phyloP scores from a whole-genome alignment of 495 filamentous ascomycete species.

The Daldinia vernicosa region DNA sequence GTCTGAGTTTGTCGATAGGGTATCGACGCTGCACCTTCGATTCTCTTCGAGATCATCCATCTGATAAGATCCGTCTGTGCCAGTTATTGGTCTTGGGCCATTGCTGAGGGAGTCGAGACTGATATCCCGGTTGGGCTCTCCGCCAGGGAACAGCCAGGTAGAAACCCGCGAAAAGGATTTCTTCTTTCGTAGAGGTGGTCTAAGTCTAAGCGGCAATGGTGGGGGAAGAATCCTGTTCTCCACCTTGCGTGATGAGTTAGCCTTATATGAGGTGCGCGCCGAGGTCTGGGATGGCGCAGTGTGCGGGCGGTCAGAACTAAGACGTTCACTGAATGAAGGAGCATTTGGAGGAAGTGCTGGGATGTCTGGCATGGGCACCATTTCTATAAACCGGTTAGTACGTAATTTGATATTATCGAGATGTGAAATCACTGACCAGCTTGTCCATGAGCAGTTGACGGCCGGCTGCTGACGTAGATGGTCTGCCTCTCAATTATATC shows the following conservation, averaged over 20 bases:
- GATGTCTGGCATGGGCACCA: conserved; percentile 58
- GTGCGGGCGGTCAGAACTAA: conserved; percentile 52
- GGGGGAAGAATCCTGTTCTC: conserved; percentile 57
- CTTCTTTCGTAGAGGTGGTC: conserved; percentile 63
- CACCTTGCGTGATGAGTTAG: conserved; percentile 43
- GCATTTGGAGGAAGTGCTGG: conserved; percentile 57
- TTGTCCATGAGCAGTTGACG: conserved; percentile 52
- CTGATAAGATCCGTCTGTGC: conserved; percentile 63
- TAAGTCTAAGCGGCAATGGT: conserved; percentile 61
- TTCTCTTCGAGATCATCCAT: conserved; percentile 48
- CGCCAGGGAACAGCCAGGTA: conserved; percentile 60
- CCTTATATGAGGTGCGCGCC: conserved; percentile 35
- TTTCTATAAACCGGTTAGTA: conserved; percentile 42
- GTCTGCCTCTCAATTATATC: conserved; percentile 62
- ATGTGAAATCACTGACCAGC: conserved; percentile 30
- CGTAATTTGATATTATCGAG: background rate
- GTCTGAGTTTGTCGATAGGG: conserved; percentile 52
- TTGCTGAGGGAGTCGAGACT: conserved; percentile 59
- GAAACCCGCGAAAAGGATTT: conserved; percentile 66
- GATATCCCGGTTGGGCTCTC: conserved; percentile 48
- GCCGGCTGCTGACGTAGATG: conserved; percentile 60
- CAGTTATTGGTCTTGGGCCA: conserved; percentile 55
- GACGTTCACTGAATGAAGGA: conserved; percentile 60
- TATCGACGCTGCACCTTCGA: conserved; percentile 50
- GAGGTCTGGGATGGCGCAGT: conserved; percentile 46